phyloP scores from a whole-genome alignment of 2,329 filamentous ascomycete species.

The Paecilomyces fulvus region DNA sequence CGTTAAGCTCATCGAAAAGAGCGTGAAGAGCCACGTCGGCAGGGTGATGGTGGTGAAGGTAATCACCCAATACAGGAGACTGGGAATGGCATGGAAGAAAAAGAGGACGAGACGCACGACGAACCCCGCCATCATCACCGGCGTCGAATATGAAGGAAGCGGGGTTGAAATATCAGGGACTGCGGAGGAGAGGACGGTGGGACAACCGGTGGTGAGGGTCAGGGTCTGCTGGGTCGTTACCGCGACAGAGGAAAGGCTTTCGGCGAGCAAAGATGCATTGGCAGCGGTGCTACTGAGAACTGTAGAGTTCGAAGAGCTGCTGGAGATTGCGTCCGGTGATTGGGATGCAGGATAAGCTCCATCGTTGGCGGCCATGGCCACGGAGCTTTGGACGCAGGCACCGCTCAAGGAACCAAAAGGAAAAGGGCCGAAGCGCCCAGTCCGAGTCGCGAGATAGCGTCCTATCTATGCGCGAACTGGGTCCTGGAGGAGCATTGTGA shows the following conservation, averaged over 20 bases:
- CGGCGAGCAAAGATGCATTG: neutral
- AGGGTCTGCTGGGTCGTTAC: neutral
- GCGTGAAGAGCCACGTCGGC: conserved; percentile 78
- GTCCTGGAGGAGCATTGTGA: neutral
- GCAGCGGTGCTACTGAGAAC: neutral
- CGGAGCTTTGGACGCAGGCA: neutral
- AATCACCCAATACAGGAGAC: conserved; percentile 65
- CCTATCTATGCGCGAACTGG: neutral
- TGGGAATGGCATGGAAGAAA: conserved; percentile 47
- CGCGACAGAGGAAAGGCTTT: neutral
- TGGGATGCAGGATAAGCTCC: neutral
- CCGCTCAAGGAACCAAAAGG: neutral
- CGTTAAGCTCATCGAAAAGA: conserved; percentile 87
- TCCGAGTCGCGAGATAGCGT: neutral
- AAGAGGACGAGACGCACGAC: conserved; percentile 43
- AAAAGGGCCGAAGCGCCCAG: neutral
- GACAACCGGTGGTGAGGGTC: neutral
- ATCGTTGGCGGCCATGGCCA: neutral
- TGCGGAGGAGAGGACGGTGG: neutral
- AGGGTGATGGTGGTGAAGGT: conserved; percentile 81
- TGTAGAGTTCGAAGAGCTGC: neutral
- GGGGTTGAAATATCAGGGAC: conserved; percentile 7
- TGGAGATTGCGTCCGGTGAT: neutral
- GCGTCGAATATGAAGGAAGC: conserved; percentile 19
- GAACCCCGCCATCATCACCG: conserved; percentile 35